Evolutionary conservation across 441 rosid genomes (phyloP).

Genomic region (Sinapis alba): DNA sequence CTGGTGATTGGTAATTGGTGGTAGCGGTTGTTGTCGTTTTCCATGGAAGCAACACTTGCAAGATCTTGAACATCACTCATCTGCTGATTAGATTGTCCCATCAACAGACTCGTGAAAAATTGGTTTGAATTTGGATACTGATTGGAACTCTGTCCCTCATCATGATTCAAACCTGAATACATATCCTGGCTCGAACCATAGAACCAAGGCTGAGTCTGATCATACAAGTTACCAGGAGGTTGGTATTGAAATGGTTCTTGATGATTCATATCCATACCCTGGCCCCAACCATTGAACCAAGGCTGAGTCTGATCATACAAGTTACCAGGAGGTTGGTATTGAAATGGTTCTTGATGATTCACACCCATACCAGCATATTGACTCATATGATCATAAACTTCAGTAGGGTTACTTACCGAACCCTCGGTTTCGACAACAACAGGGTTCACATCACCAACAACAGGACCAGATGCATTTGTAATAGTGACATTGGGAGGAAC

Average conservation of each 20-base stretch:
- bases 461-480: neutral
- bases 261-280: neutral
- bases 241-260: neutral
- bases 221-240: neutral
- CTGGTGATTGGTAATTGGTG: neutral
- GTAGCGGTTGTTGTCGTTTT: neutral
- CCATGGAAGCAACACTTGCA: neutral
- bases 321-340: neutral
- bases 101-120: neutral
- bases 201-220: neutral
- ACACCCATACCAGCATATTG: neutral
- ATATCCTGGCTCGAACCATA: no score
- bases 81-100: neutral
- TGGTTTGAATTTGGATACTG: neutral
- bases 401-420: neutral
- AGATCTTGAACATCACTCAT: neutral
- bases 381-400: neutral
- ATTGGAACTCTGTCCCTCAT: neutral
- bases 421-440: neutral
- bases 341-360: neutral
- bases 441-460: neutral
- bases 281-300: neutral
- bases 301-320: neutral
- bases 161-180: neutral
- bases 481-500: neutral